Evolutionary conservation across 2,329 filamentous ascomycete genomes (phyloP), one percentile per base, ranked within the genome.

Genomic region (Bisporella sp.): DNA sequence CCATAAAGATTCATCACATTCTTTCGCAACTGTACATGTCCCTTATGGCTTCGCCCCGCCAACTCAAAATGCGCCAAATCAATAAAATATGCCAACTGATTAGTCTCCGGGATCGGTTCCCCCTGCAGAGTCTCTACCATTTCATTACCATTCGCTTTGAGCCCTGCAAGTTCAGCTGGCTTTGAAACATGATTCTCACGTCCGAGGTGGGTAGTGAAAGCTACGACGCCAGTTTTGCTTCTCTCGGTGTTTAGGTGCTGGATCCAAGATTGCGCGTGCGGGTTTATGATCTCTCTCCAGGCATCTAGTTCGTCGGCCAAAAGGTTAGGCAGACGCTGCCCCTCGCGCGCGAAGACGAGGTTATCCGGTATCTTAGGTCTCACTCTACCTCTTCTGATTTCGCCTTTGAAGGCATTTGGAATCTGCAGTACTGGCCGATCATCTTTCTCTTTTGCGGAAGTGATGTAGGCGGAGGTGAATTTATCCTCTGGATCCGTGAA

Each of bases 31-130:
- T 49, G 11, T 3, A 54, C 48, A 51, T 57, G 56, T 8, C 49
- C 45, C 8, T 42, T 37, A 47, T 55, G 47, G 5, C 52, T 49
- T 21, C 53, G 35, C 11, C 54, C 54, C 4, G 55, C 55, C 13
- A 53, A 45, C 42, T 58, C 56, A 37, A 58, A 57, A 50, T 58
- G 49, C 1, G 52, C 50, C 6, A 58, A 33, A 21, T 58, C 56
- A n/a, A 58, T 45, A 31, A 58, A 58, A 51, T 58, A 58, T 8
- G 37, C 46, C 9, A 58, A 43, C 33, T 57, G 54, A 13, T 57
- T 53, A 2, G 54, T 53, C 35, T 57, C 54, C 4, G 48, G 42
- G n/a, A 54, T 45, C 4, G 39, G 21, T 21, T 21, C 21, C 21
- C 21, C 21, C 21, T 21, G 21, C 21, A 21, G 21, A 21, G 21